Conservation (phyloP, 306 rosid genomes). For the Trifolium subterraneum region DNA sequence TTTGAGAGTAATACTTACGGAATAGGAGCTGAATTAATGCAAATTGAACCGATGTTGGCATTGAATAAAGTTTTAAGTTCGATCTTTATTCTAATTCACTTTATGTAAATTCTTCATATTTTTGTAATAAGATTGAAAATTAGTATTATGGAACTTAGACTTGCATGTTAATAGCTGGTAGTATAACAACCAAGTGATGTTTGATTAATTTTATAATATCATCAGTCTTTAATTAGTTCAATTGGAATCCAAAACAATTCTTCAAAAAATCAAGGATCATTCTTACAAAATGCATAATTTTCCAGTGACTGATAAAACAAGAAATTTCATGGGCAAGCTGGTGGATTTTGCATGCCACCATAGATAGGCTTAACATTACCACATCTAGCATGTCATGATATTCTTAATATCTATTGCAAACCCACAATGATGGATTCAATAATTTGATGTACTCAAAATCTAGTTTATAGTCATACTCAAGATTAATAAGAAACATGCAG, state of each 20-base stretch:
- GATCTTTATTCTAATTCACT: neutral
- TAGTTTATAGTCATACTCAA: too few species aligned
- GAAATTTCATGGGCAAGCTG: slow-evolving; percentile 28
- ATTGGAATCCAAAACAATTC: slow-evolving; percentile 2
- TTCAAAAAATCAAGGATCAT: neutral
- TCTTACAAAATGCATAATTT: neutral
- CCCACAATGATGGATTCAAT: too few species aligned
- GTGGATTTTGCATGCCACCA: slow-evolving; percentile 17
- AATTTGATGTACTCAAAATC: too few species aligned
- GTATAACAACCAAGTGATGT: neutral
- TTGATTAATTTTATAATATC: neutral
- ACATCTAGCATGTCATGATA: slow-evolving; percentile 14
- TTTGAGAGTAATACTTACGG: neutral
- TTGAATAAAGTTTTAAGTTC: neutral
- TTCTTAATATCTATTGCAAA: too few species aligned
- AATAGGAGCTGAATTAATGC: neutral
- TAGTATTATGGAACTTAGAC: neutral
- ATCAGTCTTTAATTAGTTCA: neutral
- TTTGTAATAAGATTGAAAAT: neutral
- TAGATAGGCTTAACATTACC: too few species aligned
- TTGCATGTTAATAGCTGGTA: neutral
- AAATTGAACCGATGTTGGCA: neutral
- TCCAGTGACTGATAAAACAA: neutral
- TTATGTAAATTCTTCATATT: neutral
- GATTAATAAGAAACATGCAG: too few species aligned